Conservation (phyloP, 2,329 filamentous ascomycete species). For the Cladophialophora chaetospira region DNA sequence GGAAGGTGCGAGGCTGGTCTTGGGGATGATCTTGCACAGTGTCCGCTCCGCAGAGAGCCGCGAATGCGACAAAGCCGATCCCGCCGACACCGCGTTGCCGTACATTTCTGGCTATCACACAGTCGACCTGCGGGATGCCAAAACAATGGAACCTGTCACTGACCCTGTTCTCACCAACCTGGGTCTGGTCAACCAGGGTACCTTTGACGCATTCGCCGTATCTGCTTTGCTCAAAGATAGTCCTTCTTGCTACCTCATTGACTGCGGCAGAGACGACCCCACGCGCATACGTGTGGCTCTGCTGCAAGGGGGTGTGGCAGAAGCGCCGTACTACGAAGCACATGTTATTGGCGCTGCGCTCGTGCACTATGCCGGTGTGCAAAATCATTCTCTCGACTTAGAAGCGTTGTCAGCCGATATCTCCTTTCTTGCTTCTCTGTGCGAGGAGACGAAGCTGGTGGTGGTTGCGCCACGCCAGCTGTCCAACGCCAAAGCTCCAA, state of each 20-base stretch:
- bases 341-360: conserved; percentile 2
- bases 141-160: conserved; percentile 36
- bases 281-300: conserved; percentile 18
- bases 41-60: neutral
- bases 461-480: conserved; percentile 37
- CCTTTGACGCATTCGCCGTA: conserved; percentile 34
- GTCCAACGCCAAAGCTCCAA: conserved; percentile 36
- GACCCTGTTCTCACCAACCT: conserved; percentile 33
- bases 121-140: conserved; percentile 36
- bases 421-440: conserved; percentile 37
- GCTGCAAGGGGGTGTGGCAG: conserved; percentile 33
- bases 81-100: neutral
- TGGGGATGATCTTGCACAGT: conserved; percentile 40
- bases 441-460: conserved; percentile 37
- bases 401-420: conserved; percentile 33
- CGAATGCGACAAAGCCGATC: neutral
- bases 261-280: conserved; percentile 10
- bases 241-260: conserved; percentile 6
- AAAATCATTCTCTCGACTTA: conserved; percentile 20
- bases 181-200: conserved; percentile 36
- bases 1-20: conserved; percentile 40
- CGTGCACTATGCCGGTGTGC: neutral
- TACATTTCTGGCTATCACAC: conserved; percentile 35
- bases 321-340: conserved; percentile 34
- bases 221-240: conserved; percentile 31